These are phyloP conservation scores for Dendrobium catenatum DNA, from an alignment of 106 monocot species.

Conservation along the genomic window DNA sequence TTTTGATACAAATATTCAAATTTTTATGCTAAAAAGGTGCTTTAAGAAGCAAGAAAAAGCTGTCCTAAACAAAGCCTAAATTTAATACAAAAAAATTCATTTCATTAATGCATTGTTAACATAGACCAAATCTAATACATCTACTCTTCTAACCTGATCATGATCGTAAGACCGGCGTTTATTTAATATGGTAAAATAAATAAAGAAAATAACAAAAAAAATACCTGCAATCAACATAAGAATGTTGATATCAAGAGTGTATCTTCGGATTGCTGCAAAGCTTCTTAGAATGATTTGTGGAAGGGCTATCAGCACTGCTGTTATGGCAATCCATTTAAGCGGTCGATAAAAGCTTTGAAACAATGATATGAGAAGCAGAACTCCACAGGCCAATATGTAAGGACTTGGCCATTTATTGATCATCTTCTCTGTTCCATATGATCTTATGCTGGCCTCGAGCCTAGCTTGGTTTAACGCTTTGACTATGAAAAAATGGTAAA, in stretches of 20 bases:
- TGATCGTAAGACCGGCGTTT: no score
- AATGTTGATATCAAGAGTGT: slow-evolving; percentile 60
- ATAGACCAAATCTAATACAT: no score
- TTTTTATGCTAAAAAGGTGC: no score
- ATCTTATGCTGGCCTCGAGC: slow-evolving; percentile 65
- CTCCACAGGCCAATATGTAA: slow-evolving; percentile 45
- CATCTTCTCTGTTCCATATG: slow-evolving; percentile 33
- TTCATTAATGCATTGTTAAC: no score
- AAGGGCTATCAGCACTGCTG: slow-evolving; percentile 29
- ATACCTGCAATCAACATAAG: slow-evolving; percentile 74
- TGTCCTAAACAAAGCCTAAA: no score
- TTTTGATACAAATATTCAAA: no score
- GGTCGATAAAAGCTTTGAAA: slow-evolving; percentile 45
- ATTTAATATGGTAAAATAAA: no score
- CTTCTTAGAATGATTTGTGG: slow-evolving; percentile 44
- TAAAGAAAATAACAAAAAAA: no score
- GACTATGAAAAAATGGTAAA: slow-evolving; percentile 23
- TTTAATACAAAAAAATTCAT: no score
- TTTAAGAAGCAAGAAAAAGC: no score
- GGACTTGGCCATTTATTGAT: slow-evolving; percentile 58
- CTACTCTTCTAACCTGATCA: no score
- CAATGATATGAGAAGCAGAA: slow-evolving; percentile 38
- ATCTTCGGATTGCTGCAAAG: slow-evolving; percentile 43
- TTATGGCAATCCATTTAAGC: slow-evolving; percentile 54
- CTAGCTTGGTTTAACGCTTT: slow-evolving; percentile 78